These are phyloP conservation scores for Crucibulum laeve DNA, from an alignment of 768 basidiomycete species.

Conservation along the genomic window DNA sequence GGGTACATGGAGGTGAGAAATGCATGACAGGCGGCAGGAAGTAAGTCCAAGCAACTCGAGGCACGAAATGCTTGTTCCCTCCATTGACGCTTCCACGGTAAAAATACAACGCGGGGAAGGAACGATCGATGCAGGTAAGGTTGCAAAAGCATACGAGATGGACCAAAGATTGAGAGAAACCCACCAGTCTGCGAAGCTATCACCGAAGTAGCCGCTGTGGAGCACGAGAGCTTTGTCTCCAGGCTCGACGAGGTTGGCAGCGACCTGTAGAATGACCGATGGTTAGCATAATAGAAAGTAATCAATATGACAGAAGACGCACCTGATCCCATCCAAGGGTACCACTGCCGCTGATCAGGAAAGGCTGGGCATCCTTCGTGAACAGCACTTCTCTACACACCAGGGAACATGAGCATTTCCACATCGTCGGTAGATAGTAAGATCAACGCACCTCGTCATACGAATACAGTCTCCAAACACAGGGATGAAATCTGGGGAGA, in stretches of 20 bases:
- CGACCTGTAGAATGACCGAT: slow-evolving; percentile 49
- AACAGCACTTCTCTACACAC: slow-evolving; percentile 64
- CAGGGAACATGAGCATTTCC: slow-evolving; percentile 1
- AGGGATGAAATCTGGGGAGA: slow-evolving; percentile 82
- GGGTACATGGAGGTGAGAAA: no score
- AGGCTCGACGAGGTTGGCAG: slow-evolving; percentile 84
- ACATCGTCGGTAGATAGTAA: background rate
- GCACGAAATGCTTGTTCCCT: no score
- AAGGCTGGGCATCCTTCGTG: slow-evolving; percentile 78
- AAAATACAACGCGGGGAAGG: background rate
- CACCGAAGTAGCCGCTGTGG: slow-evolving; percentile 92
- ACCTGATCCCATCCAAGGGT: slow-evolving; percentile 97
- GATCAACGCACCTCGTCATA: slow-evolving; percentile 59
- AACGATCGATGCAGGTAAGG: background rate
- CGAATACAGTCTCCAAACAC: slow-evolving; percentile 87
- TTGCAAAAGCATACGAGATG: background rate
- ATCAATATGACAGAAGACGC: slow-evolving; percentile 12
- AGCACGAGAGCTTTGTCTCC: slow-evolving; percentile 80
- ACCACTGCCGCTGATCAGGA: slow-evolving; percentile 91
- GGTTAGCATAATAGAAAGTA: slow-evolving; percentile 2
- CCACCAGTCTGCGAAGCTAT: slow-evolving; percentile 84
- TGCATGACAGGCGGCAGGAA: no score
- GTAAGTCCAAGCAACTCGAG: no score
- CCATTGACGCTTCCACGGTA: no score
- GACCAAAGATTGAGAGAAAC: slow-evolving; percentile 14